Evolutionary conservation across 495 filamentous ascomycete genomes (phyloP).

Genomic region (Usnea hakonensis): DNA sequence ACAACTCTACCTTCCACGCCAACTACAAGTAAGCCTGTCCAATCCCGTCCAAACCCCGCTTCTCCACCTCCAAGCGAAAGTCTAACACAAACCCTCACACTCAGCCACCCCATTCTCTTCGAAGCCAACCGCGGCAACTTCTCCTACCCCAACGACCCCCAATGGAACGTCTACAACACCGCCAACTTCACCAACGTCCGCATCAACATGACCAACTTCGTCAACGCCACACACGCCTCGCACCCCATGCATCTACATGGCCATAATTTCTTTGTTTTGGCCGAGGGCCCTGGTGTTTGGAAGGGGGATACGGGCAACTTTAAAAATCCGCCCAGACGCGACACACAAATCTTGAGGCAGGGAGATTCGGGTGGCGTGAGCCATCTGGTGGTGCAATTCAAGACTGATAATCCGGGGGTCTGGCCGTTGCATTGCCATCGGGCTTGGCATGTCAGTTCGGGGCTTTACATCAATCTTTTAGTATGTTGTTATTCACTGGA

Average conservation of each 20-base stretch:
- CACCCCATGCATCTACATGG: slow-evolving; percentile 37
- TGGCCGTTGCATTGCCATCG: slow-evolving; percentile 25
- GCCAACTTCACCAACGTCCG: neutral
- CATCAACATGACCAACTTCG: neutral
- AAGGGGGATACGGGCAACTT: slow-evolving; percentile 30
- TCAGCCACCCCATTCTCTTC: too few species aligned
- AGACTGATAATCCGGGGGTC: slow-evolving; percentile 25
- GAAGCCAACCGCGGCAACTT: too few species aligned
- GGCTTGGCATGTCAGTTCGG: slow-evolving; percentile 44
- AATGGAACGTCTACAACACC: neutral
- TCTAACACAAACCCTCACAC: too few species aligned
- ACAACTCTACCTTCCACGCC: neutral
- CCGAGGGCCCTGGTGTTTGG: slow-evolving; percentile 24
- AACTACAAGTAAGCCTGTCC: neutral
- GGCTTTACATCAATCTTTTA: slow-evolving; percentile 42
- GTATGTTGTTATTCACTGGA: too few species aligned
- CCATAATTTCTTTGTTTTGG: slow-evolving; percentile 32
- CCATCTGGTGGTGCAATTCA: slow-evolving; percentile 43
- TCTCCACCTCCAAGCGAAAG: neutral
- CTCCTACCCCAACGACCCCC: neutral
- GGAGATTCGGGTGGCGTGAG: slow-evolving; percentile 25
- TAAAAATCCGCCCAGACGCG: slow-evolving; percentile 44
- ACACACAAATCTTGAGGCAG: slow-evolving; percentile 41
- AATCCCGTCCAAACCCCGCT: neutral
- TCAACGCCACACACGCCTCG: neutral